phyloP scores from a whole-genome alignment of 768 basidiomycete genomes.

The Guyanaporus albipodus region DNA sequence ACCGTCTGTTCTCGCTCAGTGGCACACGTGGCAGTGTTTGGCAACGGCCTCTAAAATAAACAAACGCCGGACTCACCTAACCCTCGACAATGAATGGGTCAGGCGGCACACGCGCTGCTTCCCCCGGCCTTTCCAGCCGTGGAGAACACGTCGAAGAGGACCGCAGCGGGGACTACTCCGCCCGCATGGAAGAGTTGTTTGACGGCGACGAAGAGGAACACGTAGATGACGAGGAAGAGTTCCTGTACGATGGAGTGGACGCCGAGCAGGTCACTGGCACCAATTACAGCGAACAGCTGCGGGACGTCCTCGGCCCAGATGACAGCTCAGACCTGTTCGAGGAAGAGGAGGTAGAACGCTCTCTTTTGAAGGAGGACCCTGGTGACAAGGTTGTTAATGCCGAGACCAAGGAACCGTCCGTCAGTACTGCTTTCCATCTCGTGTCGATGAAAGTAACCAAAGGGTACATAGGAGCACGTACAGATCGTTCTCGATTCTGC shows the following conservation, averaged over 20 bases:
- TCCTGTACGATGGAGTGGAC: slow-evolving; percentile 73
- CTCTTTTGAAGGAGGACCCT: slow-evolving; percentile 40
- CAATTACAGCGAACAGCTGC: slow-evolving; percentile 64
- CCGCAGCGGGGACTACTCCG: slow-evolving; percentile 23
- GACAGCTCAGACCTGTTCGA: slow-evolving; percentile 47
- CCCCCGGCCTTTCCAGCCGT: slow-evolving; percentile 14
- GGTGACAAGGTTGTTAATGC: slow-evolving; percentile 29
- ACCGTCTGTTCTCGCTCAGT: no score
- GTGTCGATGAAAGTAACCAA: slow-evolving; percentile 20
- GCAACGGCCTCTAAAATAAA: slow-evolving; percentile 25
- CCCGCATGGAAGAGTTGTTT: slow-evolving; percentile 26
- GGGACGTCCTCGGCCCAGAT: slow-evolving; percentile 69
- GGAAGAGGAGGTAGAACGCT: slow-evolving; percentile 44
- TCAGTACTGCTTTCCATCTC: slow-evolving; percentile 28
- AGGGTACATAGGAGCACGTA: slow-evolving; percentile 30
- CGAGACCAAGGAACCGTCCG: slow-evolving; percentile 22
- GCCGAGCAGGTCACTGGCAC: slow-evolving; percentile 40
- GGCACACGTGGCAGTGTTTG: slow-evolving; percentile 27
- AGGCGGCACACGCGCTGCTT: slow-evolving; percentile 1
- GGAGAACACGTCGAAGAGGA: slow-evolving; percentile 23
- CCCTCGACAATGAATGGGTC: slow-evolving; percentile 10
- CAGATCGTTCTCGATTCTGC: slow-evolving; percentile 37
- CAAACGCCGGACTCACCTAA: slow-evolving; percentile 5
- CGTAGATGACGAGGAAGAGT: slow-evolving; percentile 56
- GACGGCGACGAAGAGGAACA: slow-evolving; percentile 43